These are phyloP conservation scores for Chaetoceros tenuissimus DNA, from an alignment of 108 stramenopile species.

Conservation along the genomic window DNA sequence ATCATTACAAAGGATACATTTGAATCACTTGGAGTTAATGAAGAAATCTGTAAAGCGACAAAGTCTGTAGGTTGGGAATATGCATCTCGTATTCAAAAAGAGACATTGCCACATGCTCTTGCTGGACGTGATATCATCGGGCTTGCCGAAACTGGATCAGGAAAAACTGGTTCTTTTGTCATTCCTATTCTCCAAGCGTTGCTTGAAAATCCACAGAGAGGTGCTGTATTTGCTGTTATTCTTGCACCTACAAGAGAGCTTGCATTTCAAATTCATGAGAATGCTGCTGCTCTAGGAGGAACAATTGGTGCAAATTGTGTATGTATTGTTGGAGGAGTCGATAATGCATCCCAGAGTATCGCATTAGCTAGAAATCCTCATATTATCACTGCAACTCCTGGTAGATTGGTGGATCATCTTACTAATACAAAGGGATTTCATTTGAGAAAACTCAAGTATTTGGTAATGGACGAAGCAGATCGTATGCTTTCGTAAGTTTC, in stretches of 20 bases:
- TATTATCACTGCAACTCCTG: conserved; percentile 96
- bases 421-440: conserved; percentile 98
- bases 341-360: conserved; percentile 87
- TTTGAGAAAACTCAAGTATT: conserved; percentile 80
- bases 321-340: conserved; percentile 98
- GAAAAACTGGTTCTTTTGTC: conserved; percentile 94
- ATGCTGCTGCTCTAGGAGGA: conserved; percentile 85
- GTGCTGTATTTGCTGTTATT: conserved; percentile 81
- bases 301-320: conserved; percentile 83
- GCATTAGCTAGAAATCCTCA: conserved; percentile 97
- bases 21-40: conserved; percentile 69
- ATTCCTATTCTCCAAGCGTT: conserved; percentile 87
- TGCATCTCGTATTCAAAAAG: conserved; percentile 89
- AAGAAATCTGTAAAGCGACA: conserved; percentile 75
- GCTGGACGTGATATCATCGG: conserved; percentile 84
- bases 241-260: conserved; percentile 98
- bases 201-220: conserved; percentile 65
- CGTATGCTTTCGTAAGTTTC: conserved; percentile 76
- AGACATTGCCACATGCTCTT: conserved; percentile 85
- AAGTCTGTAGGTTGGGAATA: conserved; percentile 83
- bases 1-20: conserved; percentile 78
- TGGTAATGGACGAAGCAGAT: conserved; percentile 99
- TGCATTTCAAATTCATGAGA: conserved; percentile 99
- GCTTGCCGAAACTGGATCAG: conserved; percentile 85
- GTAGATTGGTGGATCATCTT: conserved; percentile 94